phyloP scores from a whole-genome alignment of 2,329 filamentous ascomycete genomes.

The Helicocarpus griseus region DNA sequence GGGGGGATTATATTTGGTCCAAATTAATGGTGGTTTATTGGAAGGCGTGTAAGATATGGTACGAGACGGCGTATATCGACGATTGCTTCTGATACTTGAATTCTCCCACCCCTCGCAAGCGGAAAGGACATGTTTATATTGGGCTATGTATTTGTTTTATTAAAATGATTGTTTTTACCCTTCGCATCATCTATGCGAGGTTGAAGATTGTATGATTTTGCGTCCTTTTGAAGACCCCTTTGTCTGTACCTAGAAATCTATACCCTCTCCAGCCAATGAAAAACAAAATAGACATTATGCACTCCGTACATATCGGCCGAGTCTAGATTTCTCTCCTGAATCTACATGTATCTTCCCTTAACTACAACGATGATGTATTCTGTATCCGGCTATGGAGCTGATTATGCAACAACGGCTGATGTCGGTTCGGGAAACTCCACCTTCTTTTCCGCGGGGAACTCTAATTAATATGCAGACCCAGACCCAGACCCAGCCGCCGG shows the following conservation, averaged over 20 bases:
- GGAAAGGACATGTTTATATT: too few species aligned
- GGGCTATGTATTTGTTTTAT: too few species aligned
- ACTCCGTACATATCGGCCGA: neutral
- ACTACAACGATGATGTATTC: neutral
- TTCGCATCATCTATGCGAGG: too few species aligned
- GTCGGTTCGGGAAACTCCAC: neutral
- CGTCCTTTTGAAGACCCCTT: neutral
- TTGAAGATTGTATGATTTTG: too few species aligned
- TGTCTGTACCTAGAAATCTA: neutral
- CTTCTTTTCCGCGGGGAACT: constrained; percentile 2
- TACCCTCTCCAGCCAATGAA: neutral
- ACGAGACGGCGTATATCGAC: too few species aligned
- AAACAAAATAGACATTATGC: neutral
- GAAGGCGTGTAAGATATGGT: too few species aligned
- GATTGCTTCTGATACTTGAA: too few species aligned
- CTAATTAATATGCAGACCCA: neutral
- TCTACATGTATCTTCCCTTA: constrained; percentile 4
- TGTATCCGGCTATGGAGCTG: too few species aligned
- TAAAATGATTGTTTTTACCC: too few species aligned
- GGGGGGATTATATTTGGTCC: too few species aligned
- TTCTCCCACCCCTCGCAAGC: too few species aligned
- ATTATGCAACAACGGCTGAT: neutral
- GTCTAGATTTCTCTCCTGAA: neutral
- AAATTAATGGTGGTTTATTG: too few species aligned
- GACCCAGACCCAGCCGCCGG: neutral